Conservation (phyloP, 345 rosid species). For the Euclidium syriacum region DNA sequence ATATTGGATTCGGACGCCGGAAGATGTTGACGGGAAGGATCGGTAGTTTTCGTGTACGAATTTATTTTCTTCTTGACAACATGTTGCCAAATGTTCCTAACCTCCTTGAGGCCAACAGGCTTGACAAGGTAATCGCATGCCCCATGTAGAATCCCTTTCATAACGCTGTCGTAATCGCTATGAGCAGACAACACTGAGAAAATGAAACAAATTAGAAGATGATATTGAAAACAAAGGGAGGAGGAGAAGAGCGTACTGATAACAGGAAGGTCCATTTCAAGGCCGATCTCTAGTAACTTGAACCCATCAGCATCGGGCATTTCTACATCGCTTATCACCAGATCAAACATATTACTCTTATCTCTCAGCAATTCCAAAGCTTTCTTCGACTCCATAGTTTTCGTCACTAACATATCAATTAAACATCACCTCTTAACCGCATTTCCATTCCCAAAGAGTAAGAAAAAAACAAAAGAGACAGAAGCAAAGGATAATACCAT, state of each 20-base stretch:
- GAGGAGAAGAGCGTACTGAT: slow-evolving; percentile 46
- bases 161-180: slow-evolving; percentile 69
- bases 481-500: slow-evolving; percentile 37
- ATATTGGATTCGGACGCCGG: slow-evolving; percentile 24
- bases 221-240: neutral
- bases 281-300: slow-evolving; percentile 80
- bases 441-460: neutral
- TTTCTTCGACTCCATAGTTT: slow-evolving; percentile 56
- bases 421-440: slow-evolving; percentile 6
- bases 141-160: slow-evolving; percentile 85
- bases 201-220: slow-evolving; percentile 11
- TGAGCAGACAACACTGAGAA: slow-evolving; percentile 77
- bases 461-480: neutral
- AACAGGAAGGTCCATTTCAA: slow-evolving; percentile 97
- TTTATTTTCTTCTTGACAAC: slow-evolving; percentile 56
- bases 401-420: slow-evolving; percentile 48
- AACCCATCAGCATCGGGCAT: slow-evolving; percentile 92
- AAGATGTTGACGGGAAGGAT: slow-evolving; percentile 17
- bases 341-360: slow-evolving; percentile 61
- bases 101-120: slow-evolving; percentile 81
- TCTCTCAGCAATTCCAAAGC: slow-evolving; percentile 63
- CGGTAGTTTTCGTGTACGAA: slow-evolving; percentile 26
- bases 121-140: slow-evolving; percentile 85
- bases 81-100: slow-evolving; percentile 94
- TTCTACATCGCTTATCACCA: slow-evolving; percentile 76